A percentile compares a stretch with the other conserved stretches of the same genome.
Conservation (phyloP, 768 basidiomycete genomes). For the Termitomyces sp. region DNA sequence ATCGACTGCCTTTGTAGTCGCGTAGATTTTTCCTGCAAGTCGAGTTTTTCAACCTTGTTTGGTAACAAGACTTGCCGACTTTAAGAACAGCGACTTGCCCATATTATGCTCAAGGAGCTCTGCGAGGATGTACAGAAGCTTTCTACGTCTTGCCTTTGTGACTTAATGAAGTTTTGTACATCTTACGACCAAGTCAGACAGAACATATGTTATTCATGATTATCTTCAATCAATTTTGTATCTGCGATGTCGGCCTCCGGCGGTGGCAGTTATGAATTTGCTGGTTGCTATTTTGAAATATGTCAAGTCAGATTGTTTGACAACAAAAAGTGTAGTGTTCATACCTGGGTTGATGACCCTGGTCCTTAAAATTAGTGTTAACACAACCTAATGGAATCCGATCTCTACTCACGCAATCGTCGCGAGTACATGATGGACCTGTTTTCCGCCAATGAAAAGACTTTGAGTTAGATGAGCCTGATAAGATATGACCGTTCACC, state of each 20-base stretch:
- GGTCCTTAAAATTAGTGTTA: not conserved
- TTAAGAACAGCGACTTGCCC: slow-evolving; percentile 25
- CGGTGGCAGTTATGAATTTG: slow-evolving; percentile 44
- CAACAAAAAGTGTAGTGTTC: not conserved
- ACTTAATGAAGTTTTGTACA: slow-evolving; percentile 51
- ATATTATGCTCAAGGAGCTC: slow-evolving; percentile 22
- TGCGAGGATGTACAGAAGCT: slow-evolving; percentile 25
- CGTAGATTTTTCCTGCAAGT: slow-evolving; percentile 48
- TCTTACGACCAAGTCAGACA: slow-evolving; percentile 15
- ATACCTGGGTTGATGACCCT: slow-evolving; percentile 23
- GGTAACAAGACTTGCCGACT: slow-evolving; percentile 15
- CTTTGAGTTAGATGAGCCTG: not conserved
- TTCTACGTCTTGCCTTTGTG: slow-evolving; percentile 32
- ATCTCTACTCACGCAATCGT: slow-evolving; percentile 49
- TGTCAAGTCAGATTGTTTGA: slow-evolving; percentile 21
- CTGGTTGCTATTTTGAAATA: slow-evolving; percentile 41
- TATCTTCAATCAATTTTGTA: not conserved
- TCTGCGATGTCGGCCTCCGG: slow-evolving; percentile 55
- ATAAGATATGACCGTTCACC: slow-evolving; percentile 19
- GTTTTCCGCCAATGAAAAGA: slow-evolving; percentile 62
- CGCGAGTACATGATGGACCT: slow-evolving; percentile 40
- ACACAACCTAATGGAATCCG: not conserved
- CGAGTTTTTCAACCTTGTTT: no score
- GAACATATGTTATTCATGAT: not conserved
- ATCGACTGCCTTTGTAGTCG: slow-evolving; percentile 41